Conservation (phyloP, 2,329 filamentous ascomycete species). For the Macroventuria anomochaeta region DNA sequence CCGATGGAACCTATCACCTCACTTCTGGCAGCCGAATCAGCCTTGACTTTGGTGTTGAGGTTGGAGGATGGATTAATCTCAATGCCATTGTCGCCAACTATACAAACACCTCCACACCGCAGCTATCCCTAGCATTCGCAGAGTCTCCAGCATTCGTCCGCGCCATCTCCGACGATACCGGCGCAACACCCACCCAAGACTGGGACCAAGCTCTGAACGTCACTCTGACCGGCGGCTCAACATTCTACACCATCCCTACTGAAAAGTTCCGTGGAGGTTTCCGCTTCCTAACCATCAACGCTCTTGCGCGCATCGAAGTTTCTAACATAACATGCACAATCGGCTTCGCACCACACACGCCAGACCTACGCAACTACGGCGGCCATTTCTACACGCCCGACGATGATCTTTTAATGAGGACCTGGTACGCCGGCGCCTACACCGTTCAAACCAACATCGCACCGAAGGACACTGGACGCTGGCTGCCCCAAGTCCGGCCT, state of each 20-base stretch:
- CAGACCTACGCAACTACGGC: slow-evolving; percentile 59
- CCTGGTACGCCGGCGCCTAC: slow-evolving; percentile 61
- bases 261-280: slow-evolving; percentile 27
- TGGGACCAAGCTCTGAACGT: slow-evolving; percentile 22
- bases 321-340: slow-evolving; percentile 40
- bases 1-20: slow-evolving; percentile 12
- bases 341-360: slow-evolving; percentile 56
- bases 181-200: slow-evolving; percentile 16
- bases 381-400: slow-evolving; percentile 49
- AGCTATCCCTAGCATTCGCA: slow-evolving; percentile 22
- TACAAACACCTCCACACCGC: slow-evolving; percentile 7
- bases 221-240: slow-evolving; percentile 3
- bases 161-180: slow-evolving; percentile 25
- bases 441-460: slow-evolving; percentile 49
- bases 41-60: slow-evolving; percentile 23
- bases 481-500: slow-evolving; percentile 24
- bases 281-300: slow-evolving; percentile 22
- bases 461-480: slow-evolving; percentile 44
- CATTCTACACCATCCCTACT: slow-evolving; percentile 13
- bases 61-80: slow-evolving; percentile 23
- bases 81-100: not conserved
- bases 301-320: slow-evolving; percentile 4
- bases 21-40: slow-evolving; percentile 12
- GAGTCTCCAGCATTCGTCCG: slow-evolving; percentile 24
- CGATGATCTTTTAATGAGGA: slow-evolving; percentile 59